phyloP scores from a whole-genome alignment of 2,329 filamentous ascomycete species.

The Aureobasidium leucospermi region DNA sequence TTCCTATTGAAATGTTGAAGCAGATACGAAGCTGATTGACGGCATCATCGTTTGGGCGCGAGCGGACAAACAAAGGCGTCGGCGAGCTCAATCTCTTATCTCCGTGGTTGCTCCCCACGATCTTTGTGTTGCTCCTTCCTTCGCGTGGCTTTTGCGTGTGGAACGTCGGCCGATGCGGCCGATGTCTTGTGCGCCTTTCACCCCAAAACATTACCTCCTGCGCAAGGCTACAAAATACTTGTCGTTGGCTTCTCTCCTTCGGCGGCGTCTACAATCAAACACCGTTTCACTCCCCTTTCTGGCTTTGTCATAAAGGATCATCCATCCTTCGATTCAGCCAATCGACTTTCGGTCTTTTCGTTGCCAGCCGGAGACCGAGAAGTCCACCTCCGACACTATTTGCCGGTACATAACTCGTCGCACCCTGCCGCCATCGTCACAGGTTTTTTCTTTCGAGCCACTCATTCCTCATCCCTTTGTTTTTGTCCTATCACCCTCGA shows the following conservation, averaged over 20 bases:
- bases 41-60: neutral
- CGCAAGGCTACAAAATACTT: neutral
- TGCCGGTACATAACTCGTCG: conserved; percentile 2
- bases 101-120: neutral
- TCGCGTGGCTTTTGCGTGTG: conserved; percentile 8
- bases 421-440: neutral
- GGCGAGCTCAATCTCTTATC: neutral
- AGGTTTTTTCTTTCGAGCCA: neutral
- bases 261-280: neutral
- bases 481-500: neutral
- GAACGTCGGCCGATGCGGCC: neutral
- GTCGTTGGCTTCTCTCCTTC: neutral
- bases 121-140: neutral
- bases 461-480: neutral
- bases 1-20: too few relatives aligned
- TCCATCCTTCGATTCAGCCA: neutral
- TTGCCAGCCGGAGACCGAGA: neutral
- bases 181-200: neutral
- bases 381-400: neutral
- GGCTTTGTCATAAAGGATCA: neutral
- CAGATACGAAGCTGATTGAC: neutral
- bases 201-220: neutral
- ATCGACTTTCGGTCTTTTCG: neutral
- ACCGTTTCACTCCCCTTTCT: neutral
- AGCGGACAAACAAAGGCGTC: neutral